Evolutionary conservation across 2,329 filamentous ascomycete genomes (phyloP), one percentile per base, ranked within the genome.

Genomic region (Mycosphaerella arachidis): DNA sequence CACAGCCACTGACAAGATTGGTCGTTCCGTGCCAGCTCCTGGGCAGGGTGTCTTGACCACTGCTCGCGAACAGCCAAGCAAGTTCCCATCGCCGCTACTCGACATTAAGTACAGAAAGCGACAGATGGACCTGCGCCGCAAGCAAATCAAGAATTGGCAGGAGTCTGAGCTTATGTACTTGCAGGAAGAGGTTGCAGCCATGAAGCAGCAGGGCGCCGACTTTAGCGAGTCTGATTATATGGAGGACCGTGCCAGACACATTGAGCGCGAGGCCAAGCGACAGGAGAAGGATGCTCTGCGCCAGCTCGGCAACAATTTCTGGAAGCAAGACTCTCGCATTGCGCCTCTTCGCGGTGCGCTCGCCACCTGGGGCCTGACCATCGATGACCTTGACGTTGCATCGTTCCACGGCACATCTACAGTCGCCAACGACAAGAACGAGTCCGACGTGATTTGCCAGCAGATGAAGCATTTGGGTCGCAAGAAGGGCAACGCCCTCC

Each of bases 381-480:
- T 99, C 66, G 94, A 99, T 72, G 94, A 99, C 71, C 86, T 99
- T 37, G 89, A 84, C 68, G 92, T 99, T 64, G 93, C 94, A 16
- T 97, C 94, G 13, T 97, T 97, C 90, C 94, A 99, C 81, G 94
- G 94, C 71, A 99, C 94, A 45, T 97, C 94, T 0, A 99, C 94
- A 66, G 92, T 96, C 74, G 94, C 94, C 68, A 99, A 99, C 77
- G 94, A 99, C 82, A 97, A 97, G 87, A 99, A 99, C 78, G 94
- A 99, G 77, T 97, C 94, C 18, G 92, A 92, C 56, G 94, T 97
- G 72, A 89, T 99, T 70, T 97, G 93, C 82, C 87, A 97, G 76
- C 95, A 99, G 79, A 86, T 99, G 77, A 87, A 88, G 69, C 95
- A 99, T 74, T 87, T 99, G 56, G 94, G 94, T 67, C 90, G 94